Conservation (phyloP, 257 asterid species). For the Salvia splendens region DNA sequence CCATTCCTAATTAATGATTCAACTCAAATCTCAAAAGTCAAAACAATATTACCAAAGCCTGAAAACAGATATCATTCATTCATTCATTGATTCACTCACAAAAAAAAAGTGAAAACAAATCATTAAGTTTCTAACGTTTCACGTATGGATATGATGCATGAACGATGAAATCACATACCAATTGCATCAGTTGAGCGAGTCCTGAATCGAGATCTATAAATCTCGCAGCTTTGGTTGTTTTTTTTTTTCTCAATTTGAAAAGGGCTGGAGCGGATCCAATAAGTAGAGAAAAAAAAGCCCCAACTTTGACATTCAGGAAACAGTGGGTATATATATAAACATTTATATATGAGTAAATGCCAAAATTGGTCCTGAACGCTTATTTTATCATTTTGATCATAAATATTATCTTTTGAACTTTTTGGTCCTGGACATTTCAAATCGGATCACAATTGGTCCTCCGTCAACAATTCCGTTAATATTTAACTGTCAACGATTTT, state of each 20-base stretch:
- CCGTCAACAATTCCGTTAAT: no score
- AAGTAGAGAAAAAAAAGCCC: slow-evolving; percentile 19
- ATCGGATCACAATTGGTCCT: no score
- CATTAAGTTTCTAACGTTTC: neutral
- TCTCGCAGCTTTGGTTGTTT: slow-evolving; percentile 22
- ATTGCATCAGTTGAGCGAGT: slow-evolving; percentile 48
- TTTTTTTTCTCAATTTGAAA: slow-evolving; percentile 3
- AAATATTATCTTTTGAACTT: no score
- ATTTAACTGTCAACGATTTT: no score
- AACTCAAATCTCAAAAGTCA: slow-evolving; percentile 11
- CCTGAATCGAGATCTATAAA: slow-evolving; percentile 40
- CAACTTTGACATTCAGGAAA: slow-evolving; percentile 12
- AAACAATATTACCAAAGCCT: slow-evolving; percentile 9
- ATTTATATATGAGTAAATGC: neutral
- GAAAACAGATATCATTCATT: slow-evolving; percentile 11
- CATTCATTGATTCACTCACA: neutral
- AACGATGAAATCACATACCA: slow-evolving; percentile 45
- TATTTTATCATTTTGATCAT: no score
- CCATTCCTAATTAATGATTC: slow-evolving; percentile 22
- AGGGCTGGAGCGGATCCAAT: slow-evolving; percentile 34
- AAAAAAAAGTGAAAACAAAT: neutral
- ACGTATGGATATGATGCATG: slow-evolving; percentile 18
- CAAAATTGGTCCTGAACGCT: no score
- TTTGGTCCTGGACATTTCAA: no score
- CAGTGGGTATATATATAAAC: neutral